These are phyloP conservation scores for Russula virescens DNA, from an alignment of 768 basidiomycete genomes.

Conservation along the genomic window DNA sequence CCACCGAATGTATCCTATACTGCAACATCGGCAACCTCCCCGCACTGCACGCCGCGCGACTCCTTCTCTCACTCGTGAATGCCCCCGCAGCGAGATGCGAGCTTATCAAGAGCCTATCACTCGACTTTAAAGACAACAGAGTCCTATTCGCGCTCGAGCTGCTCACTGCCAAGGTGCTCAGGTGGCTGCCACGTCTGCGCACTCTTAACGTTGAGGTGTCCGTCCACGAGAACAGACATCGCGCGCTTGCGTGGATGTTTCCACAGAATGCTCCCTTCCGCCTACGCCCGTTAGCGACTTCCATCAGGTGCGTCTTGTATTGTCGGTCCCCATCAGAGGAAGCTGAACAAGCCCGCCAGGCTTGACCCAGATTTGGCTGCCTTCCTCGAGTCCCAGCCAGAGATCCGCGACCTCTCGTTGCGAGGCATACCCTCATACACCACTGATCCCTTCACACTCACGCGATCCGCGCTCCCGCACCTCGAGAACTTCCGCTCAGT, in stretches of 20 bases:
- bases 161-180: slow-evolving; percentile 43
- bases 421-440: slow-evolving; percentile 43
- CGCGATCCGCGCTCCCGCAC: slow-evolving; percentile 40
- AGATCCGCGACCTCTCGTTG: slow-evolving; percentile 48
- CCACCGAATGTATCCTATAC: slow-evolving; percentile 34
- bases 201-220: slow-evolving; percentile 46
- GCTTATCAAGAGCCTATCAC: slow-evolving; percentile 41
- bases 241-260: slow-evolving; percentile 43
- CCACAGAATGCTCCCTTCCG: slow-evolving; percentile 36
- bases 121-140: slow-evolving; percentile 36
- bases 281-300: slow-evolving; percentile 47
- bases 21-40: slow-evolving; percentile 34
- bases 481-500: slow-evolving; percentile 49
- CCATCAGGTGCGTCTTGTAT: slow-evolving; percentile 39
- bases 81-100: slow-evolving; percentile 33
- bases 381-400: slow-evolving; percentile 48
- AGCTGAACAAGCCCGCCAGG: background rate
- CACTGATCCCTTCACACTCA: slow-evolving; percentile 30
- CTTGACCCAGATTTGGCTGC: slow-evolving; percentile 38
- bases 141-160: slow-evolving; percentile 46
- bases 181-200: slow-evolving; percentile 35
- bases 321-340: background rate
- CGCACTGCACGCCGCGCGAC: slow-evolving; percentile 31
- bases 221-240: slow-evolving; percentile 7
- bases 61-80: slow-evolving; percentile 38